phyloP scores from a whole-genome alignment of 78 protist species.

The Guillardia theta region DNA sequence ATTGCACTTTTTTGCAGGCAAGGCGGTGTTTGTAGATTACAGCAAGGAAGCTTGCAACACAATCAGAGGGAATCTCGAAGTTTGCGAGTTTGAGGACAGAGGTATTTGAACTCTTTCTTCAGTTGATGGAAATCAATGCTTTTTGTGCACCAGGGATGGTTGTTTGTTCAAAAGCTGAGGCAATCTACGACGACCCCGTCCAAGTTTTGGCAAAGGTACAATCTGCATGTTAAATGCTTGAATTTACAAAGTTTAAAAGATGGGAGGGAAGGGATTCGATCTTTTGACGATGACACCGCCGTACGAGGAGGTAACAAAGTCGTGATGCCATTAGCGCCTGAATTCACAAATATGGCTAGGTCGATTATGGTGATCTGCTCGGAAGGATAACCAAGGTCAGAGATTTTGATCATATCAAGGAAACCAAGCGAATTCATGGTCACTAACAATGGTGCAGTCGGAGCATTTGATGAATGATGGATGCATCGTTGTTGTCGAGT shows the following conservation, averaged over 20 bases:
- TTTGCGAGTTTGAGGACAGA: neutral
- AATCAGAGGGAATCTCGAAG: neutral
- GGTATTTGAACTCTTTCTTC: too few species aligned
- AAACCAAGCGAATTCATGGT: neutral
- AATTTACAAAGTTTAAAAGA: neutral
- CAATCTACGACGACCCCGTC: neutral
- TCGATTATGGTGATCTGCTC: neutral
- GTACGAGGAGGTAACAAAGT: slow-evolving; percentile 34
- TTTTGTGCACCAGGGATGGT: neutral
- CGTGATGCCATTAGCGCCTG: too few species aligned
- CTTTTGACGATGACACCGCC: slow-evolving; percentile 28
- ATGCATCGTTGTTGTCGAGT: neutral
- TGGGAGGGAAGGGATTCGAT: neutral
- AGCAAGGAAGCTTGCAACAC: slow-evolving; percentile 15
- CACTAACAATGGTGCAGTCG: neutral
- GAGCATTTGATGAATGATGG: neutral
- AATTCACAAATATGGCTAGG: too few species aligned
- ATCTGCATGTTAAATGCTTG: neutral
- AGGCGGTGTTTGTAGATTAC: slow-evolving; percentile 15
- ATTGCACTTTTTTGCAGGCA: neutral
- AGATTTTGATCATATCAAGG: neutral
- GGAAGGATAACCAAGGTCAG: neutral
- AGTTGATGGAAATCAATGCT: too few species aligned
- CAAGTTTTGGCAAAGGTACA: neutral
- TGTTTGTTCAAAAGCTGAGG: neutral